Evolutionary conservation across 371 early-diverging fungal species (phyloP), one percentile per base, ranked within the genome.

Genomic region (Syncephalis plumigaleata): DNA sequence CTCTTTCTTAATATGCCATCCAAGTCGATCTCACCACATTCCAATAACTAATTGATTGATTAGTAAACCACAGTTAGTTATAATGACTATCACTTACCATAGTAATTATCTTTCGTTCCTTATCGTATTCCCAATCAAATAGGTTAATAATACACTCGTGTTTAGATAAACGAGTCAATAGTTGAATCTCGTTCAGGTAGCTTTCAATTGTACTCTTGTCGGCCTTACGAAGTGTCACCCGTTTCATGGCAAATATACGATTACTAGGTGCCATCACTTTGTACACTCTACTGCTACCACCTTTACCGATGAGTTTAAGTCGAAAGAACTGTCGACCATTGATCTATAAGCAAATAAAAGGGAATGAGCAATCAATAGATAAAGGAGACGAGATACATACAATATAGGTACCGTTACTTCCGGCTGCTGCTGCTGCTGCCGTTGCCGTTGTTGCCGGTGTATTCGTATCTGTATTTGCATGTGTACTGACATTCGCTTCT

Each of bases 1-100:
- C 76, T 72, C 24, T 63, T 65, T 40, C 67, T 50, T 48, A 93
- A 60, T 39, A 89, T 51, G 36, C 68, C 67, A 1, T 82, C 84
- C 36, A 98, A 58, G 51, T 96, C 95, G 7, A 81, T 84, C 52
- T 96, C 94, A 21, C 98, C 99, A 53, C 77, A 84, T 66, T 98
- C 98, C 69, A 98, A 55, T 1, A 75, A 27, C 67, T 75, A 53
- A 11, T 36, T 48, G 20, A 44, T 31, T n/a, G n/a, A n/a, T n/a
- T n/a, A n/a, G n/a, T n/a, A n/a, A n/a, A n/a, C n/a, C n/a, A n/a
- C n/a, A n/a, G n/a, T n/a, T n/a, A n/a, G n/a, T n/a, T n/a, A n/a
- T n/a, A n/a, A n/a, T n/a, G n/a, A n/a, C 7, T 22, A 15, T 11
- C n/a, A 21, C 61, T 53, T 52, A 84, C 86, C 74, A 88, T 66